A percentile compares a stretch with the other conserved stretches of the same genome.
phyloP scores from a whole-genome alignment of 768 basidiomycete genomes.

The Hortiboletus campestris region DNA sequence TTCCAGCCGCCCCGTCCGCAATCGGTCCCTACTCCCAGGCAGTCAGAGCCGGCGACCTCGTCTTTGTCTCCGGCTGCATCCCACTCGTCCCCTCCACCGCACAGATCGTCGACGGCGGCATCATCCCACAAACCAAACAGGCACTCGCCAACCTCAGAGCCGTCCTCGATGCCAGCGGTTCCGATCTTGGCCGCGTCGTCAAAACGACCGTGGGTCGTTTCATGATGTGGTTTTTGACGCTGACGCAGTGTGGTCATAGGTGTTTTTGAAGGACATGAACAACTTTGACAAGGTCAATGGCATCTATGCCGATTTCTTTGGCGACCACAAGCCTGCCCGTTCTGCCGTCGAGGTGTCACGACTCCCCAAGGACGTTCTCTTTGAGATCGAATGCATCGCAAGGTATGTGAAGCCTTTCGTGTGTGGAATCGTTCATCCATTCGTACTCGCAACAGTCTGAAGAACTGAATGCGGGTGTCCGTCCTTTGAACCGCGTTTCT shows the following conservation, averaged over 20 bases:
- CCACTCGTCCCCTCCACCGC: constrained; percentile 74
- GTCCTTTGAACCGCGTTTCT: too few species aligned
- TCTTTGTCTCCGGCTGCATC: constrained; percentile 90
- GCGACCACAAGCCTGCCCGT: constrained; percentile 88
- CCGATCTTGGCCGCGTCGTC: constrained; percentile 74
- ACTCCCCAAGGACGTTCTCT: constrained; percentile 86
- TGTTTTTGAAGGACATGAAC: constrained; percentile 90
- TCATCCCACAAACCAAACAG: constrained; percentile 59
- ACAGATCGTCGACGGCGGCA: constrained; percentile 32
- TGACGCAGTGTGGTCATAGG: constrained; percentile 40
- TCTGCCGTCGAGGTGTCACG: constrained; percentile 88
- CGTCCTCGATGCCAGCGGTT: constrained; percentile 80
- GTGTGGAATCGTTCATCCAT: background rate
- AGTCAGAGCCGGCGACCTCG: constrained; percentile 75
- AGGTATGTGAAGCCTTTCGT: constrained; percentile 43
- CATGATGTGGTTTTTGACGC: background rate
- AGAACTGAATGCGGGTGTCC: constrained; percentile 16
- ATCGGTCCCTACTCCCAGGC: constrained; percentile 90
- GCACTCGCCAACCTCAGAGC: constrained; percentile 83
- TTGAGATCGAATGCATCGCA: constrained; percentile 90
- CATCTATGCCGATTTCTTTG: constrained; percentile 83
- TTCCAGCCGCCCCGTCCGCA: constrained; percentile 68
- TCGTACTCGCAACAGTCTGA: constrained; percentile 12
- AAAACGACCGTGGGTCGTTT: constrained; percentile 80
- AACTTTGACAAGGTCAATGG: constrained; percentile 84